Conservation (phyloP, 2,329 filamentous ascomycete species). For the Aspergillus pseudoterreus region DNA sequence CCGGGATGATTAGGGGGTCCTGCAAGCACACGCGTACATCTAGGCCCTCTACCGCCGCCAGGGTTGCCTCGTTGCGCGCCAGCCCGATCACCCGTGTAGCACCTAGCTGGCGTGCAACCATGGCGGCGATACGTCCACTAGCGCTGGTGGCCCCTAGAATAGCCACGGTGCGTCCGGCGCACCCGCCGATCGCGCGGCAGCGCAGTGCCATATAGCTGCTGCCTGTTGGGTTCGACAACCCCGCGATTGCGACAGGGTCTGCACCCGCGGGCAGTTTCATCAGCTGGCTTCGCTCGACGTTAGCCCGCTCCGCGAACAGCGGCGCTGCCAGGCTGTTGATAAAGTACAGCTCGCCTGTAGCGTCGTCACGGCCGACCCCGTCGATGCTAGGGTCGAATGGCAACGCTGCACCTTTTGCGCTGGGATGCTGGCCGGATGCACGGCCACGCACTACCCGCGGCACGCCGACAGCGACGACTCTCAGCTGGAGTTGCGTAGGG, state of each 20-base stretch:
- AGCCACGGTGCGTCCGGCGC: constrained; percentile 1
- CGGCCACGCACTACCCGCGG: neutral
- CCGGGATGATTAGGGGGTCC: neutral
- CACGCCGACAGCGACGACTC: neutral
- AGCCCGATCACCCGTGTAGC: constrained; percentile 1
- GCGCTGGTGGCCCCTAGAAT: constrained; percentile 4
- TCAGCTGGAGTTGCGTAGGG: neutral
- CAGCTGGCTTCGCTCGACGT: neutral
- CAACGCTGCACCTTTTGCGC: neutral
- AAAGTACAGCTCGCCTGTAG: constrained; percentile 1
- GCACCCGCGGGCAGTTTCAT: neutral
- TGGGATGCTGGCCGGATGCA: neutral
- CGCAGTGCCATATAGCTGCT: constrained; percentile 4
- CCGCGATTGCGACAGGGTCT: neutral
- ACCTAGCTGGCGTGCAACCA: constrained; percentile 3
- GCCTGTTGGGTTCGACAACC: neutral
- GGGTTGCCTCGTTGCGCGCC: constrained; percentile 1
- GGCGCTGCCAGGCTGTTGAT: neutral
- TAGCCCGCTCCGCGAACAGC: neutral
- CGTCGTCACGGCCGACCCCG: neutral
- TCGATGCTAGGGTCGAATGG: constrained; percentile 1
- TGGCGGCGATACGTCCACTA: neutral
- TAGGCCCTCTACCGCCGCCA: neutral
- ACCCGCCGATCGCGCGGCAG: constrained; percentile 2
- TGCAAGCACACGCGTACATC: constrained; percentile 1